Base-by-base conservation (phyloP, 192 early-diverging fungal species). In the Obelidium mucronatum region DNA sequence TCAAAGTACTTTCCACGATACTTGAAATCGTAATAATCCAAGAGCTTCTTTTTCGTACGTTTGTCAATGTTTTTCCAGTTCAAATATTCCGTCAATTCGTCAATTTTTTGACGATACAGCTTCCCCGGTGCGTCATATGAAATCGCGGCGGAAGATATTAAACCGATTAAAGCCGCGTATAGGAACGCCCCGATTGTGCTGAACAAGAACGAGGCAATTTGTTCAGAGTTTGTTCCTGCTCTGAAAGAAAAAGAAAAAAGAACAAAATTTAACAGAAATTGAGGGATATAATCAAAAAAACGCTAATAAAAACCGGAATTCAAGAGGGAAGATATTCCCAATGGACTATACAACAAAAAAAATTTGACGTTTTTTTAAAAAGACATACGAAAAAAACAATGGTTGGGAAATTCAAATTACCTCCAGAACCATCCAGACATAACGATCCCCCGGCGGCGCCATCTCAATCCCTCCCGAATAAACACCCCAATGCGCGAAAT, bases 81-180 rank as follows among this genome's bases (percentile, higher is more conserved):
- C 75, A 80, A 30, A 37, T 80, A 80, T 17, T 80, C 79, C 30
- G 67, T 53, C 1, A 80, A 48, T 54, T 80, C 79, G 40, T 80
- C 79, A 15, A 80, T 75, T 44, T 80, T 80, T 66, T 78, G 76
- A 8, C 61, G 34, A 58, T 58, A 58, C 8, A 58, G 55, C 55
- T 58, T 58, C 26, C 55, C 55, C 26, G 55, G 24, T 11, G 55
- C 55, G 37, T 77, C 63, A 39, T 39, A 70, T 19, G 52, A 67
- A 35, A 77, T 33, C 4, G 63, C 67, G 17, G 54, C 53, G 8
- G 67, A 35, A 17, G 76, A 61, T 51, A 77, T 54, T 19, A 51
- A 31, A 48, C 67, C 76, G 61, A 77, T 68, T 44, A 77, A 34
- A 26, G 28, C 36, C 5, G 76, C 76, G 51, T 77, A 77, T 13